A percentile compares a stretch with the other conserved stretches of the same genome.
phyloP scores from a whole-genome alignment of 1,284 basidiomycete species.

The Rhizoctonia solani region DNA sequence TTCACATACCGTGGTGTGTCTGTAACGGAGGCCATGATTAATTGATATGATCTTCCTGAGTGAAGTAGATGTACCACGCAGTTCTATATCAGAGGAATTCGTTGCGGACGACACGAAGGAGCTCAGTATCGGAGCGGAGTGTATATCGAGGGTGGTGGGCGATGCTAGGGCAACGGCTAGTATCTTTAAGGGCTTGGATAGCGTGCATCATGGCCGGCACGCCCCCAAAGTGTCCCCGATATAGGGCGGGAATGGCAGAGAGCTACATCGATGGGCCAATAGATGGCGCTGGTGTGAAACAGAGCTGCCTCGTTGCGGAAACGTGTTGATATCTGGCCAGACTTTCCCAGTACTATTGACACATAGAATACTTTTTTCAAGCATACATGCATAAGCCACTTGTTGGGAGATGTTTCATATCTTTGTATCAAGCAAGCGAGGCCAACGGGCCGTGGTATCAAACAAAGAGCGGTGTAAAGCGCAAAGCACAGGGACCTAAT shows the following conservation, averaged over 20 bases:
- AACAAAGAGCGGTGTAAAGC: too few species aligned
- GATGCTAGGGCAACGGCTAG: neutral
- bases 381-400: too few species aligned
- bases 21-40: neutral
- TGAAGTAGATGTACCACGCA: neutral
- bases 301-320: slow-evolving; percentile 14
- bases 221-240: neutral
- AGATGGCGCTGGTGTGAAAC: neutral
- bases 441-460: too few species aligned
- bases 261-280: slow-evolving; percentile 26
- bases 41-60: neutral
- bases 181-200: slow-evolving; percentile 27
- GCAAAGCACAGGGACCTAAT: too few species aligned
- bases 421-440: too few species aligned
- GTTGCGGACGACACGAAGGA: neutral
- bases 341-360: too few species aligned
- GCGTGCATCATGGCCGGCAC: slow-evolving; percentile 27
- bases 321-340: slow-evolving; percentile 9
- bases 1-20: slow-evolving; percentile 9
- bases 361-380: too few species aligned
- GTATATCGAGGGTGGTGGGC: slow-evolving; percentile 20
- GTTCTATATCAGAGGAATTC: neutral
- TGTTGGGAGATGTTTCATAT: too few species aligned
- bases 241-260: neutral
- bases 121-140: slow-evolving; percentile 15